phyloP scores from a whole-genome alignment of 495 filamentous ascomycete species.

The Tuber borchii region DNA sequence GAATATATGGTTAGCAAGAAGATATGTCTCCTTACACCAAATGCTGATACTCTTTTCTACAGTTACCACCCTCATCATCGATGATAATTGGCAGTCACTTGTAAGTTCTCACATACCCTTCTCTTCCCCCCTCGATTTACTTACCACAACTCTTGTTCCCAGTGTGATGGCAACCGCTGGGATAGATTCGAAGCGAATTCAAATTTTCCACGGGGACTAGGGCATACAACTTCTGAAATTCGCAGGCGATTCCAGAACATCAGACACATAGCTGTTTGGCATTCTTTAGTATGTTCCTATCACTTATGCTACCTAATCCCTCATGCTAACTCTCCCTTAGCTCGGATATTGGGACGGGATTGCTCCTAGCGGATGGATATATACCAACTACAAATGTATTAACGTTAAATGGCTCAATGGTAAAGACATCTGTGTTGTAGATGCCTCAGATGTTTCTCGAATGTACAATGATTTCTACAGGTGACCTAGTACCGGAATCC shows the following conservation, averaged over 20 bases:
- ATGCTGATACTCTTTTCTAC: constrained; percentile 8
- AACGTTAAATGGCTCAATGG: constrained; percentile 40
- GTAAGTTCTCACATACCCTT: constrained; percentile 36
- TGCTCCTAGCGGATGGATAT: constrained; percentile 62
- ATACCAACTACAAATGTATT: constrained; percentile 65
- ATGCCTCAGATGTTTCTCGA: constrained; percentile 57
- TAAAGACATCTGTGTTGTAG: constrained; percentile 57
- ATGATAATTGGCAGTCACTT: constrained; percentile 93
- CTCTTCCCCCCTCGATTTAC: neutral
- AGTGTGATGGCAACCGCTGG: constrained; percentile 32
- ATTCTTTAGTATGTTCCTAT: constrained; percentile 51
- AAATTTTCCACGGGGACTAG: constrained; percentile 74
- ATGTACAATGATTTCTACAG: constrained; percentile 90
- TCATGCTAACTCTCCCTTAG: neutral
- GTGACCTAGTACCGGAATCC: constrained; percentile 6
- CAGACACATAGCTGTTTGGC: constrained; percentile 86
- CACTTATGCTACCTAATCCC: neutral
- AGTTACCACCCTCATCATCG: constrained; percentile 78
- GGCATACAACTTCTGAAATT: constrained; percentile 60
- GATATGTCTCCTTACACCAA: constrained; percentile 10
- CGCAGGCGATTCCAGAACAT: constrained; percentile 65
- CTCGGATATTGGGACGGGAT: constrained; percentile 94
- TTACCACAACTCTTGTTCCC: neutral
- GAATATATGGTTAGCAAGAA: constrained; percentile 51
- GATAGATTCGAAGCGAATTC: constrained; percentile 71